Evolutionary conservation across 2,329 filamentous ascomycete genomes (phyloP), one percentile per base, ranked within the genome.

Genomic region (Fusarium sp.): DNA sequence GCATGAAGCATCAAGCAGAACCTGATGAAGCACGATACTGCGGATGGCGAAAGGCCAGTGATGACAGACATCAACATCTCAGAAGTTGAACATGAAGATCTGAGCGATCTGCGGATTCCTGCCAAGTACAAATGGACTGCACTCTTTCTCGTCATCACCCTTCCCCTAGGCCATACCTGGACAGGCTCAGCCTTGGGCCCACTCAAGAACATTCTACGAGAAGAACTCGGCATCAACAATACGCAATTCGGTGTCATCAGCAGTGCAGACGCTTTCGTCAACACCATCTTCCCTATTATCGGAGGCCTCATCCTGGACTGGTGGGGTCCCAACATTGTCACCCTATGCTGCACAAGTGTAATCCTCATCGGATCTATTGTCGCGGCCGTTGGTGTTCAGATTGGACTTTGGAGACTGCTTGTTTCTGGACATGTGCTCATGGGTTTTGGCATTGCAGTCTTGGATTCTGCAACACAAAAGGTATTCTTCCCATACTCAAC

Each of bases 401-500:
- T 42, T 42, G 41, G 41, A 7, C 14, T 24, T 42, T 42, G 41
- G n/a, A 24, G 41, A 24, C 41, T 42, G 14, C 41, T 42, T 11
- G 41, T 42, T 17, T 42, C 41, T 42, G 41, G 41, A 17, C 41
- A 42, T 42, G 41, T 42, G n/a, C 41, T 42, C 41, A 42, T 42
- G 41, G n/a, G 41, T 2, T 42, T 42, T 42, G 41, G n/a, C 6
- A 42, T 42, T 42, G 41, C 41, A 3, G n/a, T 42, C 11, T 17
- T 24, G 7, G 41, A 42, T 17, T 42, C 41, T 11, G 41, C 41
- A 1, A 42, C 41, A 11, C n/a, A 42, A 42, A 42, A 42, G 41
- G 41, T 24, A 42, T 24, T 24, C 1, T 7, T 0, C 6, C 14
- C 9, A 17, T 24, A 11, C n/a, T 5, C 0, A 17, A 7, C 1